Base-by-base conservation (phyloP, 2,329 filamentous ascomycete species). In the Blumeriella jaapii region DNA sequence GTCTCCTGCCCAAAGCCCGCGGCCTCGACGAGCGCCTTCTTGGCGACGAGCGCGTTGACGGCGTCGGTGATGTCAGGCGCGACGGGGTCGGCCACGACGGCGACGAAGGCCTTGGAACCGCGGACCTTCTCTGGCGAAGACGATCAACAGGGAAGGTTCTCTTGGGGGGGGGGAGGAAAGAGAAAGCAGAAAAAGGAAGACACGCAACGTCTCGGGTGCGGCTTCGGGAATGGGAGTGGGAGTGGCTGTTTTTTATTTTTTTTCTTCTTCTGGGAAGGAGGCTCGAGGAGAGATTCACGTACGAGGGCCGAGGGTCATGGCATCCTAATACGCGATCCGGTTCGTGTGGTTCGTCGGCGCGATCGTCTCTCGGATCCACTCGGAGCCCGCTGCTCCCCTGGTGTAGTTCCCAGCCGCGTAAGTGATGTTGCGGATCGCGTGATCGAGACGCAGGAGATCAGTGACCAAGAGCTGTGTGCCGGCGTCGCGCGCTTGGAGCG, bases 391-490 rank as follows among this genome's bases (percentile, higher is more conserved):
- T 3, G 31, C 14, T 10, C 31, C 31, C 3, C 31, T 23, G 7
- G 31, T 26, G 10, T 33, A 33, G 10, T 33, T 33, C 8, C 31
- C 31, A n/a, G 31, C 31, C 6, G 31, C 31, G 20, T 33, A 25
- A 12, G 20, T 33, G 22, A 33, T 33, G 14, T 9, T 33, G 17
- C 31, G 17, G 22, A 33, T 33, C 7, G 31, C 20, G 14, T 23
- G 22, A 23, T 25, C 22, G 14, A 25, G 20, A 10, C 31, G 31
- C 3, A 33, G 15, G 7, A 33, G 20, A 7, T 33, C 31, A 6
- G 20, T 25, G 11, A 33, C 18, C 10, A 33, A 10, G 3, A 33
- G 22, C 11, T 33, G 20, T 8, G 31, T 26, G 17, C 31, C 31
- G 15, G 22, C 22, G 19, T 33, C 31, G 12, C 31, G 31, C 5